These are phyloP conservation scores for Cladosporium sp. DNA, from an alignment of 2,329 filamentous ascomycete species.

Conservation along the genomic window DNA sequence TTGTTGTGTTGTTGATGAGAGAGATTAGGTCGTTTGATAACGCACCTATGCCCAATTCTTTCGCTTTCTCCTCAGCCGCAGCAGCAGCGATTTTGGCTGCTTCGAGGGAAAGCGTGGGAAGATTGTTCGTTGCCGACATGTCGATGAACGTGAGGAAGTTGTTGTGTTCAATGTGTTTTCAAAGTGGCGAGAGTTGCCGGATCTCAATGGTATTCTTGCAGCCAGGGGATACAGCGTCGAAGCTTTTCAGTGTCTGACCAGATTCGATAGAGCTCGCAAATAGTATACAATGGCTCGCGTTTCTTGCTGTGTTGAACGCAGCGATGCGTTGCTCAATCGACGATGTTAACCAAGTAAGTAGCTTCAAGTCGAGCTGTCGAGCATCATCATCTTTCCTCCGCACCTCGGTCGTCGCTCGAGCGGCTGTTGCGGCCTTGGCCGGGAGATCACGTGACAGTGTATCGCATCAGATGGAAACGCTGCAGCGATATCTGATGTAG, in stretches of 20 bases:
- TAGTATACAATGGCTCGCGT: too few species aligned
- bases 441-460: background rate
- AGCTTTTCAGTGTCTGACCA: background rate
- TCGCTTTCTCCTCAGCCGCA: slow-evolving; percentile 40
- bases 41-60: slow-evolving; percentile 41
- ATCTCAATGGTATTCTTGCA: background rate
- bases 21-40: background rate
- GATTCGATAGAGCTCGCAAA: background rate
- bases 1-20: background rate
- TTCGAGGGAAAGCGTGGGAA: slow-evolving; percentile 40
- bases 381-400: background rate
- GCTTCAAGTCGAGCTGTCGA: background rate
- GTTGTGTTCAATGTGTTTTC: background rate
- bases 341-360: too few species aligned
- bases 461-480: background rate
- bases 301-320: too few species aligned
- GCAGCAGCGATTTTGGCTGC: slow-evolving; percentile 39
- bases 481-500: background rate
- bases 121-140: slow-evolving; percentile 32
- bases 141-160: background rate
- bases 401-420: slow-evolving; percentile 19
- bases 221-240: background rate
- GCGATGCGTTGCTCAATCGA: background rate
- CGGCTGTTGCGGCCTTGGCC: slow-evolving; percentile 19
- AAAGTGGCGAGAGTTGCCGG: background rate